These are phyloP conservation scores for Neonectria neomacrospora DNA, from an alignment of 2,329 filamentous ascomycete genomes.

Conservation along the genomic window DNA sequence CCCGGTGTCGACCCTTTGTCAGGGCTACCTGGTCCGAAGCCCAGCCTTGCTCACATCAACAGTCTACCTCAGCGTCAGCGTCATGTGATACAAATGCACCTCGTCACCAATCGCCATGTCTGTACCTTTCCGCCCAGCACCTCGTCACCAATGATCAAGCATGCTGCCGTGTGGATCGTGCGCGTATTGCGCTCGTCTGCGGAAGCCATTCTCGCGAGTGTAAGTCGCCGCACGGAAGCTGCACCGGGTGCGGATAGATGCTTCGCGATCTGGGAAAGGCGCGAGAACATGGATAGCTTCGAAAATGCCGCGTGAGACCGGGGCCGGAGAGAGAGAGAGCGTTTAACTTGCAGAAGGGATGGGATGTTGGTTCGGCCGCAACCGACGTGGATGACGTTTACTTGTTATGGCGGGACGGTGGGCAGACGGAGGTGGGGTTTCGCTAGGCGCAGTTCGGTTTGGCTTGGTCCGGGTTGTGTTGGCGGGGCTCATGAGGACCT, in stretches of 20 bases:
- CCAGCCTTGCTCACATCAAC: slow-evolving; percentile 52
- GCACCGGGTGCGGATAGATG: slow-evolving; percentile 64
- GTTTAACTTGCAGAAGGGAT: slow-evolving; percentile 6
- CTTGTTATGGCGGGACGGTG: slow-evolving; percentile 19
- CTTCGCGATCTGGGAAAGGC: slow-evolving; percentile 77
- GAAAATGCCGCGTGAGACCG: slow-evolving; percentile 13
- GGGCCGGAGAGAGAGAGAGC: slow-evolving; percentile 9
- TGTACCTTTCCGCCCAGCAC: slow-evolving; percentile 91
- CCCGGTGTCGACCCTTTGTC: neutral
- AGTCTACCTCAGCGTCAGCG: slow-evolving; percentile 44
- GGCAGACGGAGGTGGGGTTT: slow-evolving; percentile 22
- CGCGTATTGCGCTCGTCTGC: slow-evolving; percentile 67
- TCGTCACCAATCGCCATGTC: slow-evolving; percentile 5
- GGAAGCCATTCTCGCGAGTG: slow-evolving; percentile 54
- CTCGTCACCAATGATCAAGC: slow-evolving; percentile 96
- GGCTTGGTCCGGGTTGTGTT: slow-evolving; percentile 10
- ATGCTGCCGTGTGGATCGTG: slow-evolving; percentile 88
- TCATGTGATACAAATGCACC: neutral
- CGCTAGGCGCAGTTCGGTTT: neutral
- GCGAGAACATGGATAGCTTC: slow-evolving; percentile 73
- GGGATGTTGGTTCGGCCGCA: neutral
- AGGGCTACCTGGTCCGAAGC: slow-evolving; percentile 6
- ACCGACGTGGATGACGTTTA: slow-evolving; percentile 20
- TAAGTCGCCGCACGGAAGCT: slow-evolving; percentile 49
- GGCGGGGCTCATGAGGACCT: slow-evolving; percentile 15